Base-by-base conservation (phyloP, 2,329 filamentous ascomycete genomes). In the Rhinocladiella similis region DNA sequence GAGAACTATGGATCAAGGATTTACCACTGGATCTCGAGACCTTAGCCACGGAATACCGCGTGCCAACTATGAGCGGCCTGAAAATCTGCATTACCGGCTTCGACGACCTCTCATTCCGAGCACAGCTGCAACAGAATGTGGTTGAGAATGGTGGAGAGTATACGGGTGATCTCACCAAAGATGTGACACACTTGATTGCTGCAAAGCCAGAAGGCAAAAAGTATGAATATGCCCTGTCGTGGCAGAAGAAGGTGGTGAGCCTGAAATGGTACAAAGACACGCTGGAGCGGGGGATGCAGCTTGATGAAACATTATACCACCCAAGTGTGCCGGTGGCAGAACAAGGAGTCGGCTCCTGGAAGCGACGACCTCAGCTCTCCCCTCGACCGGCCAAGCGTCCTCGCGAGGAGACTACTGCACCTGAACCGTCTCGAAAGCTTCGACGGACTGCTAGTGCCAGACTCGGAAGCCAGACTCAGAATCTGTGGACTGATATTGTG, bases 401-500 rank as follows among this genome's bases (percentile, higher is more conserved):
- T 27, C 78, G 86, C 57, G 81, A 83, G 1, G 75, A 73, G 0
- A 75, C 75, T 10, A 66, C 72, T 0, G 73, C 73, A 2, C 82
- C 85, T 39, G 80, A 82, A 7, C 85, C 88, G 3, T 84, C 84
- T 60, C 83, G 91, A 63, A 97, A 97, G 74, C 74, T 99, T 63
- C 85, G 94, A 63, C 88, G 92, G 66, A 91, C 90, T 5, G 89
- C 92, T 19, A 97, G 92, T 71, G 86, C 88, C 68, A 93, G 91
- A 70, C 77, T 97, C 29, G 86, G 82, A 56, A 88, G 81, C 48
- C 91, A 97, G 67, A 88, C 86, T 63, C 86, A 92, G 65, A 86
- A 84, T 25, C 81, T 97, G n/a, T 97, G 93, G 93, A 88, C 88
- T 4, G 90, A 95, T 66, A 95, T 99, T 57, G 82, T 94, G 20